Base-by-base conservation (phyloP, 176 grass and related monocot genomes). In the Bromus sterilis region DNA sequence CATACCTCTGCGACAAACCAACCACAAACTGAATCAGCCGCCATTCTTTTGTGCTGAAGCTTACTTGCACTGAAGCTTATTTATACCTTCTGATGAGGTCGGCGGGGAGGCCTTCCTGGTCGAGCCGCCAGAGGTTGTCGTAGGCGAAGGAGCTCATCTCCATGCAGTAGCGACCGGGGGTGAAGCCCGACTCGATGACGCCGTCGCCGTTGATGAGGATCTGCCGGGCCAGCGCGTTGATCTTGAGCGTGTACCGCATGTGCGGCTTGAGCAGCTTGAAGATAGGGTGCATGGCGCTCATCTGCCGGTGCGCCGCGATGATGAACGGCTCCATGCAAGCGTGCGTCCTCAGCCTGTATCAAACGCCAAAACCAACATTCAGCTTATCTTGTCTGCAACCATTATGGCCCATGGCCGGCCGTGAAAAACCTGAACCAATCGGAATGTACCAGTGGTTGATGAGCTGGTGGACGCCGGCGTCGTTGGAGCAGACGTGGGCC, bases 401-500 rank as follows among this genome's bases (percentile, higher is more conserved):
- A 43, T 51, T 21, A 2, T n/a, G n/a, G n/a, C n/a, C n/a, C n/a
- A n/a, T 7, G 31, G 21, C 12, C 36, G 20, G 9, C 15, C 3
- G 3, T 4, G 23, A 0, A 1, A 21, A 29, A 2, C 2, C 57
- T 29, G 25, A 29, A 46, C 15, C 43, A 44, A 64, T 26, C 7
- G 49, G 16, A 34, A 68, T 33, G 78, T 35, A 98, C 95, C 93
- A 99, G 72, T 99, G 97, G 75, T 95, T 99, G 66, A 99, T 77
- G 58, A 99, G 93, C 79, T 99, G 93, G 85, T 99, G 93, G 11
- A 96, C 87, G 11, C 93, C 97, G 20, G 97, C 93, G 68, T 99
- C 97, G 74, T 99, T 99, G 91, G 97, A 91, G 86, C 93, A 91
- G 28, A 96, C 97, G 57, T 99, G 97, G 1, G 97, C 97, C 89